These are phyloP conservation scores for Triticum monococcum DNA, from an alignment of 176 grass and related monocot genomes.

Conservation along the genomic window DNA sequence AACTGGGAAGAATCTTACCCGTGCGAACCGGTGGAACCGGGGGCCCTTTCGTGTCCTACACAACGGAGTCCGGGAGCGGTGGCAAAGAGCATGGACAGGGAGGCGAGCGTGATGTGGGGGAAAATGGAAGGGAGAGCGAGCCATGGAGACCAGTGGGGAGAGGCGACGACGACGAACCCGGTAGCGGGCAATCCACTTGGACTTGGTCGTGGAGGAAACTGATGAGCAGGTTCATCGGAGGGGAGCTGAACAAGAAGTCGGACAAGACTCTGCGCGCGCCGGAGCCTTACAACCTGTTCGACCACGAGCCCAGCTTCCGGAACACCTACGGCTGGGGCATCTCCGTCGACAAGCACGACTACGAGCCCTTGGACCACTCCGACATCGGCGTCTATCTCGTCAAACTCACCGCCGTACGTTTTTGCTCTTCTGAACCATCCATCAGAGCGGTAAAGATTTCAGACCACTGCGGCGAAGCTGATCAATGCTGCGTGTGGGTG, in stretches of 20 bases:
- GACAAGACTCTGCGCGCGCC: slow-evolving; percentile 30
- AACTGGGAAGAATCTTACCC: slow-evolving; percentile 35
- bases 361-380: slow-evolving; percentile 56
- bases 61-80: not conserved
- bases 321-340: slow-evolving; percentile 82
- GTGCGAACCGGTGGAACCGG: not conserved
- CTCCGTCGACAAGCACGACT: slow-evolving; percentile 63
- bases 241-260: slow-evolving; percentile 10
- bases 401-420: slow-evolving; percentile 70
- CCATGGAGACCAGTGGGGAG: slow-evolving; percentile 16
- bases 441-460: not conserved
- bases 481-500: not conserved
- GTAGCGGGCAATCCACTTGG: slow-evolving; percentile 19
- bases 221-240: slow-evolving; percentile 39
- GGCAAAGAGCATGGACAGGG: slow-evolving; percentile 1
- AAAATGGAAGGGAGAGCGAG: not conserved
- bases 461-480: not conserved
- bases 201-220: slow-evolving; percentile 59
- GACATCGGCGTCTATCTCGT: slow-evolving; percentile 83
- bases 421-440: not conserved
- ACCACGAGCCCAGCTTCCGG: slow-evolving; percentile 53
- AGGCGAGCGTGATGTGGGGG: not conserved
- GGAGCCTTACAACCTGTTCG: slow-evolving; percentile 76
- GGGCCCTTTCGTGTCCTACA: slow-evolving; percentile 59
- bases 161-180: slow-evolving; percentile 7